Evolutionary conservation across 768 basidiomycete species (phyloP).

Genomic region (Gautieria morchelliformis): DNA sequence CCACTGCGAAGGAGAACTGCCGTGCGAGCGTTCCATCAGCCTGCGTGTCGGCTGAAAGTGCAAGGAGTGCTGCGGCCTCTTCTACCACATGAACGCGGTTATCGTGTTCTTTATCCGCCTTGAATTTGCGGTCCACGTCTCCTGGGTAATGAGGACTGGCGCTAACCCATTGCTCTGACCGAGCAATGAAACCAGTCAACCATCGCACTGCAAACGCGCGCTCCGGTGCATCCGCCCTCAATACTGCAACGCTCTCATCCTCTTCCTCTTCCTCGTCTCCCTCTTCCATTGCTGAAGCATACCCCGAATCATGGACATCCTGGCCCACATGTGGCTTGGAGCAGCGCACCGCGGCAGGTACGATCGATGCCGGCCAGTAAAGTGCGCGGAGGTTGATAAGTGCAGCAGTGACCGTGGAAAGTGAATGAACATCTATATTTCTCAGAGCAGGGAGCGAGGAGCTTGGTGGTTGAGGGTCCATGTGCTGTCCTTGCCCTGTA

Average conservation of each 20-base stretch:
- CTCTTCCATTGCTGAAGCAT: conserved; percentile 64
- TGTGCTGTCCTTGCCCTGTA: conserved; percentile 6
- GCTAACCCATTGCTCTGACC: conserved; percentile 44
- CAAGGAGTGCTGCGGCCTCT: conserved; percentile 41
- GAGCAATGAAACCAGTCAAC: conserved; percentile 60
- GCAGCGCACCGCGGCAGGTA: conserved; percentile 9
- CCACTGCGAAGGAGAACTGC: conserved; percentile 34
- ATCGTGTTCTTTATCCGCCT: conserved; percentile 23
- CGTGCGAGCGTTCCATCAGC: conserved; percentile 38
- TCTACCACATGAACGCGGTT: conserved; percentile 40
- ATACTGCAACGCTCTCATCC: conserved; percentile 29
- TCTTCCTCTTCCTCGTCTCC: conserved; percentile 23
- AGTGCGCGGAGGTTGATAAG: conserved; percentile 37
- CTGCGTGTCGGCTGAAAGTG: conserved; percentile 36
- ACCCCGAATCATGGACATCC: conserved; percentile 58
- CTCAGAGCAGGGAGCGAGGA: conserved; percentile 49
- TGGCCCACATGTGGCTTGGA: conserved; percentile 15
- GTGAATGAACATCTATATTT: conserved; percentile 27
- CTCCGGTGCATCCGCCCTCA: conserved; percentile 59
- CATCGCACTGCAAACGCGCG: conserved; percentile 61
- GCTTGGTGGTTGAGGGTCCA: conserved; percentile 31
- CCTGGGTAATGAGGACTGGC: background rate
- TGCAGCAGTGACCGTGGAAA: conserved; percentile 29
- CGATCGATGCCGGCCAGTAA: conserved; percentile 37
- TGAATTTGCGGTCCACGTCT: background rate